Conservation (phyloP, 108 stramenopile species). For the Skeletonema grethae region DNA sequence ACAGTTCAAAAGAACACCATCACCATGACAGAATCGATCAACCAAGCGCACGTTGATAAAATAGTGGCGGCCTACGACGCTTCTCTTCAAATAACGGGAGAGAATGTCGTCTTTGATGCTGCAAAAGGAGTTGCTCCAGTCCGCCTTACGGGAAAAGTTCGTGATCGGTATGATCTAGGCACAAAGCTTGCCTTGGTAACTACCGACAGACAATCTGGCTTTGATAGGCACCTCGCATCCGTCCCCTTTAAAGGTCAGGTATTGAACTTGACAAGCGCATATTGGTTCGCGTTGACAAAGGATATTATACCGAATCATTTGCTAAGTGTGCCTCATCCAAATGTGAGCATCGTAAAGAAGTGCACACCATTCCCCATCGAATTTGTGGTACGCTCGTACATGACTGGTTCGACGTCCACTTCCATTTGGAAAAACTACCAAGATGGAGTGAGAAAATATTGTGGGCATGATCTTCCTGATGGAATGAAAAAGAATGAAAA, state of each 20-base stretch:
- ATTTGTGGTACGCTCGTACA: slow-evolving; percentile 95
- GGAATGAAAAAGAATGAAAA: slow-evolving; percentile 96
- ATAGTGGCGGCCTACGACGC: slow-evolving; percentile 44
- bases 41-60: slow-evolving; percentile 33
- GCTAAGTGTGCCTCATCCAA: slow-evolving; percentile 89
- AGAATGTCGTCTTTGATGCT: slow-evolving; percentile 37
- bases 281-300: slow-evolving; percentile 94
- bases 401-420: slow-evolving; percentile 96
- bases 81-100: slow-evolving; percentile 43
- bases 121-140: slow-evolving; percentile 31
- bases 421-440: slow-evolving; percentile 99
- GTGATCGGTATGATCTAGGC: slow-evolving; percentile 74
- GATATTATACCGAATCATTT: slow-evolving; percentile 95
- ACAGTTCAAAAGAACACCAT: slow-evolving; percentile 2
- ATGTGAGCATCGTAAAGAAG: slow-evolving; percentile 90
- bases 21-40: slow-evolving; percentile 26
- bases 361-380: slow-evolving; percentile 97
- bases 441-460: slow-evolving; percentile 92
- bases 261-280: slow-evolving; percentile 90
- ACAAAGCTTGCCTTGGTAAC: slow-evolving; percentile 88
- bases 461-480: slow-evolving; percentile 93
- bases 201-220: slow-evolving; percentile 98
- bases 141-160: slow-evolving; percentile 70
- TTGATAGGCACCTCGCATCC: slow-evolving; percentile 93
- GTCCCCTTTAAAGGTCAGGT: slow-evolving; percentile 99